Evolutionary conservation across 1,284 basidiomycete genomes (phyloP).

Genomic region (Hypsizygus ulmarius): DNA sequence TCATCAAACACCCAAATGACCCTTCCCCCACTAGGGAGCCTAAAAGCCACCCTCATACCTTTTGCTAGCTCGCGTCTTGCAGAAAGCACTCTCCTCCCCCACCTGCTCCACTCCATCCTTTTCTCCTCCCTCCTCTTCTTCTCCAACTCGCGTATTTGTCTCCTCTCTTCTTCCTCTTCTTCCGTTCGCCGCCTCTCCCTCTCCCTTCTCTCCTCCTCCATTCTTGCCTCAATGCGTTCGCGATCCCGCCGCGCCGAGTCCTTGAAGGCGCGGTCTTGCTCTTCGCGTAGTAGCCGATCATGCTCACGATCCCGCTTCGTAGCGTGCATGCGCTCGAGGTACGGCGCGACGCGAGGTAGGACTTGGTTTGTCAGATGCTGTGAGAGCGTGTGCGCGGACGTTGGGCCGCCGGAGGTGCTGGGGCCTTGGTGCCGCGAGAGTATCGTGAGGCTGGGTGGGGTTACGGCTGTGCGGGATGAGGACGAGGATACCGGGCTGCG

Average conservation of each 20-base stretch:
- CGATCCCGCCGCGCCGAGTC: slow-evolving; percentile 68
- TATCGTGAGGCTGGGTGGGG: slow-evolving; percentile 64
- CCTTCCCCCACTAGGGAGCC: slow-evolving; percentile 64
- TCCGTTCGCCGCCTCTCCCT: slow-evolving; percentile 25
- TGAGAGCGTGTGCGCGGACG: slow-evolving; percentile 61
- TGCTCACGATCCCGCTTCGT: slow-evolving; percentile 51
- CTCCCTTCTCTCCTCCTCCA: slow-evolving; percentile 43
- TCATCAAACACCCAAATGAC: slow-evolving; percentile 56
- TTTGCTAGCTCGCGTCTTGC: slow-evolving; percentile 26
- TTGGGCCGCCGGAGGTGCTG: slow-evolving; percentile 40
- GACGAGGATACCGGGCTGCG: slow-evolving; percentile 37
- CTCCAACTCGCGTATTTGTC: slow-evolving; percentile 26
- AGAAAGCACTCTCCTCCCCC: slow-evolving; percentile 42
- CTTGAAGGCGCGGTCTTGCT: slow-evolving; percentile 80
- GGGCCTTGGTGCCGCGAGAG: slow-evolving; percentile 82
- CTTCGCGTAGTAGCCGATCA: slow-evolving; percentile 70
- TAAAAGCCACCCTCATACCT: slow-evolving; percentile 58
- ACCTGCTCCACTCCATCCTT: slow-evolving; percentile 51
- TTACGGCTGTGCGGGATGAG: slow-evolving; percentile 37
- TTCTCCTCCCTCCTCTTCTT: slow-evolving; percentile 34
- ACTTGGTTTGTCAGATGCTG: slow-evolving; percentile 68
- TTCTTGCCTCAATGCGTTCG: slow-evolving; percentile 57
- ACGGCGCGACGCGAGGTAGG: slow-evolving; percentile 76
- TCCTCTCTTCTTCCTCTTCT: slow-evolving; percentile 22
- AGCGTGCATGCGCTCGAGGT: slow-evolving; percentile 58